Evolutionary conservation across 164 flowering plant species (phyloP).

Genomic region (Litsea cubeba): DNA sequence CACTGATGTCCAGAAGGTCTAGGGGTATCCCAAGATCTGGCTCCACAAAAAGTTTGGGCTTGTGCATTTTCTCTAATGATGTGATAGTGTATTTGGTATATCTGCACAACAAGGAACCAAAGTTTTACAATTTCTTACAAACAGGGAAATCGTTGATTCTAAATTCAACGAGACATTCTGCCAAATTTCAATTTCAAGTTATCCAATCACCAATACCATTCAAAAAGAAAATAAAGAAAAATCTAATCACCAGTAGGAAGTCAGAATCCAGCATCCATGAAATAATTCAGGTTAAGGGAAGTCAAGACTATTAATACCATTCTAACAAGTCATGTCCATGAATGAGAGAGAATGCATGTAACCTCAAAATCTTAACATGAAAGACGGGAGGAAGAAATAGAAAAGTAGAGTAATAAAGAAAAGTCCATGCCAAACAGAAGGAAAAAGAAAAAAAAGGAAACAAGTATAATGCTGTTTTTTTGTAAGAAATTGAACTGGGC

Average conservation of each 20-base stretch:
- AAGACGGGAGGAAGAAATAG: too few species aligned
- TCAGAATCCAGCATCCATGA: not conserved
- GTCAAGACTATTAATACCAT: too few species aligned
- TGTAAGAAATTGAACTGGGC: too few species aligned
- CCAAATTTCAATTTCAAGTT: not conserved
- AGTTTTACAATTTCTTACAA: not conserved
- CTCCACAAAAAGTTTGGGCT: conserved; percentile 88
- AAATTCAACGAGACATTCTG: not conserved
- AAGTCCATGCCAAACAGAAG: too few species aligned
- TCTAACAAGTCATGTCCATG: too few species aligned
- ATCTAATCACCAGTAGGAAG: not conserved
- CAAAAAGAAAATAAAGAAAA: too few species aligned
- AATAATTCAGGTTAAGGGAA: too few species aligned
- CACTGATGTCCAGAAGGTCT: conserved; percentile 91
- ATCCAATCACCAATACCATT: not conserved
- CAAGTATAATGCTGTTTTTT: too few species aligned
- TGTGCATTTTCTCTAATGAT: conserved; percentile 85
- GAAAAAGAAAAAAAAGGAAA: too few species aligned
- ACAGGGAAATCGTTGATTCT: not conserved
- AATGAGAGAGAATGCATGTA: too few species aligned
- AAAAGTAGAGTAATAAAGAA: too few species aligned
- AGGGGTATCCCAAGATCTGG: conserved; percentile 97
- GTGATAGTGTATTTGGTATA: conserved; percentile 72
- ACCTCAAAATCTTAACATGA: too few species aligned
- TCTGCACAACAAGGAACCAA: conserved; percentile 36